Base-by-base conservation (phyloP, 352 stramenopile species). In the Globisporangium megalacanthum region DNA sequence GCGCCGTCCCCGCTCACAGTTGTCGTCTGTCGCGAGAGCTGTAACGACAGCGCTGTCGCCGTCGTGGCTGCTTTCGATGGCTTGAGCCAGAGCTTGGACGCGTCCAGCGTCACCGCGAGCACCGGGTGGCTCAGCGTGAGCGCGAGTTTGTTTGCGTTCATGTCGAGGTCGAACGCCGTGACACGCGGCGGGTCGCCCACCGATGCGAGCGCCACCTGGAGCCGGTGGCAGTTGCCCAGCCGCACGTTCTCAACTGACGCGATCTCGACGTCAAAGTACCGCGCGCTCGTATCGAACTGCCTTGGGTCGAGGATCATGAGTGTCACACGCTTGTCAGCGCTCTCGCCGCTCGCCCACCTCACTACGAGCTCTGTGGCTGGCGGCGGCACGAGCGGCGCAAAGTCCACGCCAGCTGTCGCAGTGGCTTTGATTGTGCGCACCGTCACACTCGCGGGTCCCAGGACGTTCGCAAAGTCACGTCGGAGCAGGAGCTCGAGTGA, bases 321-420 rank as follows among this genome's bases (percentile, higher is more conserved):
- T 0, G 60, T 46, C 3, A 91, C 51, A 0, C 66, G 47, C 47
- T 91, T 88, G 37, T 63, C 54, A 0, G 60, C 42, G 9, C n/a
- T 55, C 14, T 82, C 71, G 7, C 48, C 60, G 19, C 77, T 72
- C 8, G 4, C 29, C 80, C 80, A 91, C 17, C 22, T 29, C 14
- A 59, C 22, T 19, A 48, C 14, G 42, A 48, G 17, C 45, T 61
- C 1, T 33, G 35, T 52, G 14, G 39, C 25, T 33, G 33, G n/a
- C 19, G 50, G n/a, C 7, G 13, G 44, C 55, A 31, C 62, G 4
- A 90, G 22, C 6, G 70, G 35, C 2, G 71, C 65, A 53, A 74
- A 91, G 57, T 93, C 83, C 7, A 88, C 58, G 7, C 72, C 72
- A 3, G 52, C 54, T 1, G 44, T 69, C n/a, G 80, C 79, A n/a